Evolutionary conservation across 2,329 filamentous ascomycete genomes (phyloP), one percentile per base, ranked within the genome.

Genomic region (Torrubiellomyces zombiae): DNA sequence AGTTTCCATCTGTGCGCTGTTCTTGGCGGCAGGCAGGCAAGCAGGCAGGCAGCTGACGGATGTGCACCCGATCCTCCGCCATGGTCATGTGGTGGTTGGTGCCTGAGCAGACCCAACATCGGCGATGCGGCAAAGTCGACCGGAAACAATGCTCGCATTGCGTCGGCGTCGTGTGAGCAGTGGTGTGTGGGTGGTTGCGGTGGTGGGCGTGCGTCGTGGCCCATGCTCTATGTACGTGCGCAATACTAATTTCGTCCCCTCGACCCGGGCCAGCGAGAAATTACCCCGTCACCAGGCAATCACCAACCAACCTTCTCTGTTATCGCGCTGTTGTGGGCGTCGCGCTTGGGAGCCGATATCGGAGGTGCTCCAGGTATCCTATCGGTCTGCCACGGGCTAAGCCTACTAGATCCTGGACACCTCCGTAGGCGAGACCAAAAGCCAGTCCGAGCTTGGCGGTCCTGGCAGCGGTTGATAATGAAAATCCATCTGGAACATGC

Each of bases 381-480:
- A 85, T 67, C 27, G 61, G 67, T 39, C 78, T 72, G 27, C 81
- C 82, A 45, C 70, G 75, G 26, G 69, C 53, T 31, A 74, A 58
- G 26, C 71, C 70, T 17, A 89, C 48, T 8, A 62, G 53, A 53
- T 95, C 86, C 51, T 95, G 85, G 29, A 76, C 48, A 18, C 86
- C 56, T 14, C 86, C 86, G 51, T 82, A 95, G 6, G 58, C 67
- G 18, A 93, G 44, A 12, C 86, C 85, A 35, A 83, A 73, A 37
- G 77, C 58, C 22, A 94, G 56, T 2, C 83, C 86, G 38, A 78
- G 68, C 44, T 73, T 79, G 25, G 83, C 82, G 21, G 81, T 89
- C 33, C 76, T 67, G 11, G 75, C 76, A 20, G 75, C 72, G 25
- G 76, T 78, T 30, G 75, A 71, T 16, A 86, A 55, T 17, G 83